Conservation (phyloP, 495 filamentous ascomycete genomes). For the Penicillium crystallinum region DNA sequence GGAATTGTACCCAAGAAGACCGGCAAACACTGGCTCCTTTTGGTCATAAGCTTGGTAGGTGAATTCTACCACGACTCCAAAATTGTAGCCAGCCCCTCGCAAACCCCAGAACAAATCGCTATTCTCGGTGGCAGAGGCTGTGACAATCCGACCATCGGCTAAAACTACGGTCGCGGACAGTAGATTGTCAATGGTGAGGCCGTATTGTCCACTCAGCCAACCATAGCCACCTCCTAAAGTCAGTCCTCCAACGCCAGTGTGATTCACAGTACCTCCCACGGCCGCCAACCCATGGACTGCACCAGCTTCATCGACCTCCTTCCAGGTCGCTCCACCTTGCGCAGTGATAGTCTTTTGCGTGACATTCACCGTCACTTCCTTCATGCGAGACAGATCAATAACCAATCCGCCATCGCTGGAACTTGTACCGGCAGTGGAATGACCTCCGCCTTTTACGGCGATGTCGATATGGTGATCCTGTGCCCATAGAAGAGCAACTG, state of each 20-base stretch:
- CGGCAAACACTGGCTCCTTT: slow-evolving; percentile 40
- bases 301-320: slow-evolving; percentile 50
- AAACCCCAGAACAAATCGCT: slow-evolving; percentile 46
- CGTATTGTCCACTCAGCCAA: slow-evolving; percentile 44
- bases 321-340: slow-evolving; percentile 52
- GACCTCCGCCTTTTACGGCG: slow-evolving; percentile 50
- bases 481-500: slow-evolving; percentile 39
- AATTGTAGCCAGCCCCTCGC: slow-evolving; percentile 44
- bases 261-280: slow-evolving; percentile 57
- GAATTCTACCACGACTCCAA: slow-evolving; percentile 45
- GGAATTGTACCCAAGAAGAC: slow-evolving; percentile 38
- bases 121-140: slow-evolving; percentile 33
- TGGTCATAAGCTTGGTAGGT: slow-evolving; percentile 43
- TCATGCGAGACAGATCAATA: slow-evolving; percentile 52
- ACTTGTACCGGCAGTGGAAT: slow-evolving; percentile 46
- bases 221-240: slow-evolving; percentile 57
- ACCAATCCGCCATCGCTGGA: slow-evolving; percentile 47
- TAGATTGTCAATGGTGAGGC: slow-evolving; percentile 50
- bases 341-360: slow-evolving; percentile 40
- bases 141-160: slow-evolving; percentile 42
- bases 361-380: slow-evolving; percentile 41
- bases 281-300: slow-evolving; percentile 46
- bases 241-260: slow-evolving; percentile 55
- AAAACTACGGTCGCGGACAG: slow-evolving; percentile 45
- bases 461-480: slow-evolving; percentile 40